These are phyloP conservation scores for Ceratobasidium sp. DNA, from an alignment of 1,284 basidiomycete genomes.

Conservation along the genomic window DNA sequence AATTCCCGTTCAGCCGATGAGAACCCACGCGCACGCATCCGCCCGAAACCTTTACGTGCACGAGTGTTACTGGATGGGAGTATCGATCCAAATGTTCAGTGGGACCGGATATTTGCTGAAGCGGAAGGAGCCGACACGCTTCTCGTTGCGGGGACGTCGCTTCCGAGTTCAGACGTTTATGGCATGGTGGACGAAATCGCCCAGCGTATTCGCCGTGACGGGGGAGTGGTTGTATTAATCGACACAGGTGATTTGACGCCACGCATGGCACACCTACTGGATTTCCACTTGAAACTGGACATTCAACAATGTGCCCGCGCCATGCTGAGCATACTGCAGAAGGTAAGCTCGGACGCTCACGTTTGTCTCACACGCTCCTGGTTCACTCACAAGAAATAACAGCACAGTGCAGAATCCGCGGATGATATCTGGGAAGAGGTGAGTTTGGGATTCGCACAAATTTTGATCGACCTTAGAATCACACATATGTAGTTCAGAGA, in stretches of 20 bases:
- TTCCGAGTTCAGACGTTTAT: not conserved
- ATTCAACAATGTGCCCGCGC: not conserved
- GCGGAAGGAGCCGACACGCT: not conserved
- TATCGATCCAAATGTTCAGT: not conserved
- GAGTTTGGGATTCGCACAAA: not conserved
- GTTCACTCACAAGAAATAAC: too few relatives aligned
- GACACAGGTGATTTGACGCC: not conserved
- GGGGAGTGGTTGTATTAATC: not conserved
- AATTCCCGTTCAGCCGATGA: not conserved
- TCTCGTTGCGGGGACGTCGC: not conserved
- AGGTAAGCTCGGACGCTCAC: not conserved
- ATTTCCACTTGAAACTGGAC: constrained; percentile 7
- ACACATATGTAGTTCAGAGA: not conserved
- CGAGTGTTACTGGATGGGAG: not conserved
- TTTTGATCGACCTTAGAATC: not conserved
- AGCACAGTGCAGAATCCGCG: too few relatives aligned
- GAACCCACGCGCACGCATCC: not conserved
- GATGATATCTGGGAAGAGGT: not conserved
- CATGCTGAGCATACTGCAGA: not conserved
- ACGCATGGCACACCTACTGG: not conserved
- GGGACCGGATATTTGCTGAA: not conserved
- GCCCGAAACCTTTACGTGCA: not conserved
- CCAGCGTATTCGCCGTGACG: not conserved
- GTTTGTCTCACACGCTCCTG: not conserved
- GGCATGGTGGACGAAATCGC: not conserved